Percentiles rank a stretch among this genome's conserved stretches.
These are phyloP conservation scores for Amphirosellinia nigrospora DNA, from an alignment of 495 filamentous ascomycete species.

Conservation along the genomic window DNA sequence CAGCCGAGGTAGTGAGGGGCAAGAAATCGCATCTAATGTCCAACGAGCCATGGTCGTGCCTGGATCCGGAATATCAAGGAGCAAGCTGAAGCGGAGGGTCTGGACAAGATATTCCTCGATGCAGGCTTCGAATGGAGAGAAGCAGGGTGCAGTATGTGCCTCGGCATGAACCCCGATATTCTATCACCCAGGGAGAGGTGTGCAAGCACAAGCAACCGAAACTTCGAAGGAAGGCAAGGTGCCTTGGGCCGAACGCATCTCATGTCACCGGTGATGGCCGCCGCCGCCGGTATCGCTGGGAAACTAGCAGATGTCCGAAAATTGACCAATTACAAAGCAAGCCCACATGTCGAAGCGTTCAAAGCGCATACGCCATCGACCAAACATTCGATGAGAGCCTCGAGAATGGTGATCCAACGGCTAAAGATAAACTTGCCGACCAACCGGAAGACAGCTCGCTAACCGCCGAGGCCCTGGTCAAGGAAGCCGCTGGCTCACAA, in stretches of 20 bases:
- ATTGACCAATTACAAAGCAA: conserved; percentile 64
- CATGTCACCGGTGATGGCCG: conserved; percentile 97
- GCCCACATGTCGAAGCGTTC: conserved; percentile 54
- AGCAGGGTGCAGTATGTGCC: conserved; percentile 97
- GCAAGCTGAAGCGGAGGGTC: conserved; percentile 88
- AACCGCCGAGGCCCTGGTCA: conserved; percentile 62
- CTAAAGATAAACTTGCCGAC: conserved; percentile 77
- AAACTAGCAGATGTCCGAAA: conserved; percentile 92
- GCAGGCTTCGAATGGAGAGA: conserved; percentile 98
- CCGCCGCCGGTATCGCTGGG: conserved; percentile 85
- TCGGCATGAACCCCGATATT: conserved; percentile 99
- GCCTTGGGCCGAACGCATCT: conserved; percentile 92
- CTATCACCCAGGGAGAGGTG: conserved; percentile 93
- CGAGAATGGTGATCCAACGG: conserved; percentile 69
- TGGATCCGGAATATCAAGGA: conserved; percentile 94
- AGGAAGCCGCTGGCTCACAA: conserved; percentile 56
- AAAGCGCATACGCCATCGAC: conserved; percentile 39
- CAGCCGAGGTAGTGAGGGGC: conserved; percentile 83
- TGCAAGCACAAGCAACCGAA: conserved; percentile 94
- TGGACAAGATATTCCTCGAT: conserved; percentile 89
- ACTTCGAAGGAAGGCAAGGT: conserved; percentile 97
- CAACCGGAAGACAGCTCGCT: conserved; percentile 73
- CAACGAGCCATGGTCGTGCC: conserved; percentile 96
- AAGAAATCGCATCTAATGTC: conserved; percentile 84
- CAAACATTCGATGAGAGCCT: conserved; percentile 72